phyloP scores from a whole-genome alignment of 768 basidiomycete species.

The Chalciporus piperatus region DNA sequence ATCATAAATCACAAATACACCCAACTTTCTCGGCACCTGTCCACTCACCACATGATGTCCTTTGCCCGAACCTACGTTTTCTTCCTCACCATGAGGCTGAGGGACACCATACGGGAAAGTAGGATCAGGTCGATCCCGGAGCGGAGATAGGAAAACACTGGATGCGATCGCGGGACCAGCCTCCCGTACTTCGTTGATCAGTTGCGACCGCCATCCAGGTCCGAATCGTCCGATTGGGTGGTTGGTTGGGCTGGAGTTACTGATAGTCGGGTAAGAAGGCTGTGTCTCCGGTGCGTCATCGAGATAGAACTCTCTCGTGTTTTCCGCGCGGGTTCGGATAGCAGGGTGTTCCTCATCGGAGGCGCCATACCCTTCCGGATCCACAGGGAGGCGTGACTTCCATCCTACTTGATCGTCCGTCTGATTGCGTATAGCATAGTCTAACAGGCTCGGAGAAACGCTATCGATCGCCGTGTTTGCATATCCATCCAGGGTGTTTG shows the following conservation, averaged over 20 bases:
- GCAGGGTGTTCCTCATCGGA: constrained; percentile 12
- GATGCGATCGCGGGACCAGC: constrained; percentile 21
- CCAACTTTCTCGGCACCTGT: constrained; percentile 1
- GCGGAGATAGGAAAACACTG: constrained; percentile 30
- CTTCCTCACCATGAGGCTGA: constrained; percentile 18
- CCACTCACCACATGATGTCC: constrained; percentile 17
- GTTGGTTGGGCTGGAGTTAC: not conserved
- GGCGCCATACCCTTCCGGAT: constrained; percentile 5
- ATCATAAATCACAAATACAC: constrained; percentile 1
- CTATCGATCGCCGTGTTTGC: not conserved
- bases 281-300: not conserved
- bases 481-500: constrained; percentile 10
- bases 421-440: constrained; percentile 3
- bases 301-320: constrained; percentile 9
- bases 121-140: constrained; percentile 12
- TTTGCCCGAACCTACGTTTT: constrained; percentile 6
- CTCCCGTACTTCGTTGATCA: constrained; percentile 16
- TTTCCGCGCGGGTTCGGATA: not conserved
- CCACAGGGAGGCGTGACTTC: constrained; percentile 10
- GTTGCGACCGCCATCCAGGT: constrained; percentile 1
- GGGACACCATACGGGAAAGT: not conserved
- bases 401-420: constrained; percentile 18
- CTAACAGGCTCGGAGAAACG: constrained; percentile 1
- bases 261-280: constrained; percentile 8
- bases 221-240: not conserved